Percentiles rank a stretch among this genome's conserved stretches.
These are phyloP conservation scores for Drechslerella coelobrocha DNA, from an alignment of 2,329 filamentous ascomycete species.

Conservation along the genomic window DNA sequence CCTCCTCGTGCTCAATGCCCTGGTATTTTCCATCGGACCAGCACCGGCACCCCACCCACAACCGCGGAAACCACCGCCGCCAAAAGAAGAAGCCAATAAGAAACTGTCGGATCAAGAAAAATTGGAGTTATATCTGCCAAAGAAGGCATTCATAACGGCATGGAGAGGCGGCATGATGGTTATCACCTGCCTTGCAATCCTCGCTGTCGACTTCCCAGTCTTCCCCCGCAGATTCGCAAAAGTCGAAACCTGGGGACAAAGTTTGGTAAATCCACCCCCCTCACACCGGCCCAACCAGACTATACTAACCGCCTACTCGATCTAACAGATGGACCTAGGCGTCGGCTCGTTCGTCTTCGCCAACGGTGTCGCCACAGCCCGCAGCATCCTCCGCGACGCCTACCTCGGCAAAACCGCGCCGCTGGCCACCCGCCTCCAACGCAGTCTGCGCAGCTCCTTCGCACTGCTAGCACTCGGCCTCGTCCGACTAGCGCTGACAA, in stretches of 20 bases:
- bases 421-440: slow-evolving; percentile 67
- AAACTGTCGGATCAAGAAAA: slow-evolving; percentile 46
- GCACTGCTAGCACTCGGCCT: slow-evolving; percentile 82
- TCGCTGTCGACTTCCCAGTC: slow-evolving; percentile 93
- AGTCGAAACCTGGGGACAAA: slow-evolving; percentile 98
- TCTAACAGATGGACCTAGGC: slow-evolving; percentile 79
- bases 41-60: slow-evolving; percentile 61
- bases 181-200: slow-evolving; percentile 84
- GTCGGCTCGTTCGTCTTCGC: slow-evolving; percentile 98
- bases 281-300: not conserved
- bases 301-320: not conserved
- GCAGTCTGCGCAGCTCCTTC: slow-evolving; percentile 78
- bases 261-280: slow-evolving; percentile 62
- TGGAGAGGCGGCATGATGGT: slow-evolving; percentile 93
- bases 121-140: slow-evolving; percentile 67
- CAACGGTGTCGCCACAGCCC: slow-evolving; percentile 85
- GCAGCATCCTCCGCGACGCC: slow-evolving; percentile 74
- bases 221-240: slow-evolving; percentile 96
- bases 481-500: slow-evolving; percentile 83
- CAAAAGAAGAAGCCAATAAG: slow-evolving; percentile 42
- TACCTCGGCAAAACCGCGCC: slow-evolving; percentile 44
- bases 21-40: slow-evolving; percentile 66
- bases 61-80: slow-evolving; percentile 58
- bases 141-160: slow-evolving; percentile 89
- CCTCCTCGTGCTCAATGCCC: slow-evolving; percentile 74